These are phyloP conservation scores for Mollisiaceae sp. DNA, from an alignment of 2,329 filamentous ascomycete genomes.

Conservation along the genomic window DNA sequence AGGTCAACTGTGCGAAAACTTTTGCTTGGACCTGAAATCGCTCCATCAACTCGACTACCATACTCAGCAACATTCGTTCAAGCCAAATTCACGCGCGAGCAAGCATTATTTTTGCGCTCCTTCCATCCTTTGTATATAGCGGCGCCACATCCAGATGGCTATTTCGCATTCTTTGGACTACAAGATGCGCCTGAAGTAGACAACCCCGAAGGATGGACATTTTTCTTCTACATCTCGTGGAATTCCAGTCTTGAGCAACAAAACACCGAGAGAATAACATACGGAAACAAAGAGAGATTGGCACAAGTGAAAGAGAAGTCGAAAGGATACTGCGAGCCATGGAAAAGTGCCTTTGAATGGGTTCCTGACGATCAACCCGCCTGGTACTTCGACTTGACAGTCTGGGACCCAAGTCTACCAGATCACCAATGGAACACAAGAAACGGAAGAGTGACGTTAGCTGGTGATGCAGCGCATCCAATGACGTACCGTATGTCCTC, in stretches of 20 bases:
- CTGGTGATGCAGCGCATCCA: constrained; percentile 45
- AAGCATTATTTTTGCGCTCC: constrained; percentile 49
- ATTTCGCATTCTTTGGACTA: constrained; percentile 52
- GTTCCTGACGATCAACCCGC: constrained; percentile 41
- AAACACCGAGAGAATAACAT: constrained; percentile 42
- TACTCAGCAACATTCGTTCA: constrained; percentile 53
- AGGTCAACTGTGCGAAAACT: constrained; percentile 40
- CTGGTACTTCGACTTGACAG: constrained; percentile 40
- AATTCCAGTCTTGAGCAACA: constrained; percentile 46
- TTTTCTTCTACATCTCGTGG: constrained; percentile 56
- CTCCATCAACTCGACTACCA: constrained; percentile 46
- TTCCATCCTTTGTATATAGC: constrained; percentile 52
- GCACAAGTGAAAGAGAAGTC: constrained; percentile 48
- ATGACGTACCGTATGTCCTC: constrained; percentile 44
- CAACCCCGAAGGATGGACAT: constrained; percentile 49
- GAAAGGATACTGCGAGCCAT: constrained; percentile 49
- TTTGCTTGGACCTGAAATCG: constrained; percentile 41
- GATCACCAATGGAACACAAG: constrained; percentile 42
- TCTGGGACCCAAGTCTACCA: constrained; percentile 43
- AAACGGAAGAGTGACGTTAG: constrained; percentile 42
- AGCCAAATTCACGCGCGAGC: constrained; percentile 47
- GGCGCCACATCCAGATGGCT: constrained; percentile 49
- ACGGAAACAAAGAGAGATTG: constrained; percentile 46
- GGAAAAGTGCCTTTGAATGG: constrained; percentile 48
- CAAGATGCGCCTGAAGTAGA: constrained; percentile 47